phyloP scores from a whole-genome alignment of 116 monocot species.

The Thalassia testudinum region DNA sequence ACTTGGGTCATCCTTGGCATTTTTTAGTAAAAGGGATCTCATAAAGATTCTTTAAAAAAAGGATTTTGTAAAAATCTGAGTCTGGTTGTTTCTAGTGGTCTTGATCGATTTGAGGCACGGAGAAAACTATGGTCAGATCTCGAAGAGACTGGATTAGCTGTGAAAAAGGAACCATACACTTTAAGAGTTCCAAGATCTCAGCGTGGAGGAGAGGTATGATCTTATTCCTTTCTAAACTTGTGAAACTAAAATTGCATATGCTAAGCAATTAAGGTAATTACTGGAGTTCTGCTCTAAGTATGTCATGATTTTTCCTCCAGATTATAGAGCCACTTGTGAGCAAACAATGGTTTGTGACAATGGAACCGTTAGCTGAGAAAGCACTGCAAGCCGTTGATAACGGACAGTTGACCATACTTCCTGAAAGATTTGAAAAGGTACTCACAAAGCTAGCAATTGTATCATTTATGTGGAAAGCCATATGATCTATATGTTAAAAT shows the following conservation, averaged over 20 bases:
- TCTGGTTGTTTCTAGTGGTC: slow-evolving; percentile 32
- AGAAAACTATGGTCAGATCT: slow-evolving; percentile 91
- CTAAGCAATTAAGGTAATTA: no score
- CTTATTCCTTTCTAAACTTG: neutral
- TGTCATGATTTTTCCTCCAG: slow-evolving; percentile 8
- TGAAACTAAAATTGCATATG: no score
- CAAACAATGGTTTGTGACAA: slow-evolving; percentile 97
- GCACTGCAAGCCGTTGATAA: slow-evolving; percentile 79
- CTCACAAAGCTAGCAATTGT: neutral
- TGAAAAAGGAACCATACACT: slow-evolving; percentile 67
- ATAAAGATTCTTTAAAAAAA: no score
- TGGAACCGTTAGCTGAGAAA: slow-evolving; percentile 93
- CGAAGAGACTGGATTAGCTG: slow-evolving; percentile 79
- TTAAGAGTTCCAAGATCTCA: slow-evolving; percentile 91
- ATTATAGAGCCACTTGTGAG: slow-evolving; percentile 93
- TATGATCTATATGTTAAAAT: neutral
- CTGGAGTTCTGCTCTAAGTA: no score
- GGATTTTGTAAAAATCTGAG: neutral
- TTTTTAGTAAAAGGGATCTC: neutral
- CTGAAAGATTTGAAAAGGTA: slow-evolving; percentile 98
- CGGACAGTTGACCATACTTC: slow-evolving; percentile 64
- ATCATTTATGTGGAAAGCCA: neutral
- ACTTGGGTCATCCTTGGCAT: neutral
- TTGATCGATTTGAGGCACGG: slow-evolving; percentile 90
- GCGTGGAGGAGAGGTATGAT: slow-evolving; percentile 92